Base-by-base conservation (phyloP, 352 stramenopile species). In the Globisporangium okanoganense region DNA sequence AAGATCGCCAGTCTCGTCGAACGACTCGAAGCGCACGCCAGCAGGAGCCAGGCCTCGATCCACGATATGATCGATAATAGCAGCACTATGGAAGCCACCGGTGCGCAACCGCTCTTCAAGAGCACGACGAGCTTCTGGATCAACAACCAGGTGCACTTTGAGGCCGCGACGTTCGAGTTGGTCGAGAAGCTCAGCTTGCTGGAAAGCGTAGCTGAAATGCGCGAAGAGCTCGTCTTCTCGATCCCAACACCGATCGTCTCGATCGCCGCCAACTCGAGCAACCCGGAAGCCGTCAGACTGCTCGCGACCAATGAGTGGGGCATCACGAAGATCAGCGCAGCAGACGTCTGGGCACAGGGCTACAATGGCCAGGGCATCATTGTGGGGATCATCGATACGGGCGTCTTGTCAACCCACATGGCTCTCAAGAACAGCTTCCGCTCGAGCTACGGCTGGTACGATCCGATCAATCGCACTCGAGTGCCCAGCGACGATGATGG, bases 381-480 rank as follows among this genome's bases (percentile, higher is more conserved):
- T 33, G 62, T 81, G 4, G 64, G 48, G 22, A 63, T 43, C 31
- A 72, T 81, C 43, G 73, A 81, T 56, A 70, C 54, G 6, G 73
- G 73, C 22, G 70, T 72, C 16, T 56, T 47, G 4, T 29, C 31
- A 29, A 77, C 61, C 7, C 73, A 81, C 59, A 40, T 62, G 40
- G 45, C 55, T 31, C 49, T 81, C 25, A 61, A 54, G 24, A 45
- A 24, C 38, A 76, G 67, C 52, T 78, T 60, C 36, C 72, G 72
- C 38, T 20, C 10, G 14, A n/a, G 50, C 5, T 75, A 61, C 61
- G 56, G 62, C 27, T 79, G 64, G 67, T 82, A 50, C 24, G 68
- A 82, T 41, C 65, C 74, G 0, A 66, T 62, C 20, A 58, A 54
- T 16, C 41, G 64, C 7, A 50, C 47, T 4, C 29, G 52, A 0